Evolutionary conservation across 352 stramenopile species (phyloP).

Genomic region (Phytophthora pseudosyringae): DNA sequence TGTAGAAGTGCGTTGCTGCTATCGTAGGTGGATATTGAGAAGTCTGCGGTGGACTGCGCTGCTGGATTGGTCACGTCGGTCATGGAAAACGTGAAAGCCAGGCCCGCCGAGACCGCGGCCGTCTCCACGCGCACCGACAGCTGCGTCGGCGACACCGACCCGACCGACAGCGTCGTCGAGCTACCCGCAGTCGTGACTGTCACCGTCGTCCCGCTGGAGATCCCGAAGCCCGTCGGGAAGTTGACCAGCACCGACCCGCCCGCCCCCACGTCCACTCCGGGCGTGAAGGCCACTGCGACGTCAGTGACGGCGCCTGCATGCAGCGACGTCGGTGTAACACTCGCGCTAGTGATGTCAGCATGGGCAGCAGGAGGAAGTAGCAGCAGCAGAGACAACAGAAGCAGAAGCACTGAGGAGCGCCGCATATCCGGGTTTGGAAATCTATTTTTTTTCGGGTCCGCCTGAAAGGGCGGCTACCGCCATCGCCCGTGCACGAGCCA

Average conservation of each 20-base stretch:
- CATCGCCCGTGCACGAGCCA: no score
- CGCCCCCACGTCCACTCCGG: slow-evolving; percentile 28
- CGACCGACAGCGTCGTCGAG: slow-evolving; percentile 41
- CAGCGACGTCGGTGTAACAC: slow-evolving; percentile 32
- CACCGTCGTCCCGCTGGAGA: slow-evolving; percentile 24
- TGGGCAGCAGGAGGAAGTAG: not conserved
- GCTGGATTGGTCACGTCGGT: slow-evolving; percentile 43
- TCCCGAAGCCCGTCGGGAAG: slow-evolving; percentile 42
- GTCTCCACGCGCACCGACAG: slow-evolving; percentile 31
- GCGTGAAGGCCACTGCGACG: slow-evolving; percentile 39
- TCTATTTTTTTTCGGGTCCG: slow-evolving; percentile 6
- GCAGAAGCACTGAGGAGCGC: not conserved
- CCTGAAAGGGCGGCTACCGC: slow-evolving; percentile 12
- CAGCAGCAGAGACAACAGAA: slow-evolving; percentile 20
- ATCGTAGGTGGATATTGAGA: slow-evolving; percentile 38
- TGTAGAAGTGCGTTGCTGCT: slow-evolving; percentile 18
- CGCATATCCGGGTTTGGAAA: slow-evolving; percentile 16
- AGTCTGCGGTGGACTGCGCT: slow-evolving; percentile 20
- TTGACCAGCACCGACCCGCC: slow-evolving; percentile 32
- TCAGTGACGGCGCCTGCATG: slow-evolving; percentile 27
- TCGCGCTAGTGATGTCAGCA: slow-evolving; percentile 30
- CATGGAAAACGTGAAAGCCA: slow-evolving; percentile 39
- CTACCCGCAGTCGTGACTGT: slow-evolving; percentile 13
- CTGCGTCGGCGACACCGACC: slow-evolving; percentile 22
- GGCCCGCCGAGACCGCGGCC: slow-evolving; percentile 21